These are phyloP conservation scores for Exophiala sideris DNA, from an alignment of 2,329 filamentous ascomycete genomes.

Conservation along the genomic window DNA sequence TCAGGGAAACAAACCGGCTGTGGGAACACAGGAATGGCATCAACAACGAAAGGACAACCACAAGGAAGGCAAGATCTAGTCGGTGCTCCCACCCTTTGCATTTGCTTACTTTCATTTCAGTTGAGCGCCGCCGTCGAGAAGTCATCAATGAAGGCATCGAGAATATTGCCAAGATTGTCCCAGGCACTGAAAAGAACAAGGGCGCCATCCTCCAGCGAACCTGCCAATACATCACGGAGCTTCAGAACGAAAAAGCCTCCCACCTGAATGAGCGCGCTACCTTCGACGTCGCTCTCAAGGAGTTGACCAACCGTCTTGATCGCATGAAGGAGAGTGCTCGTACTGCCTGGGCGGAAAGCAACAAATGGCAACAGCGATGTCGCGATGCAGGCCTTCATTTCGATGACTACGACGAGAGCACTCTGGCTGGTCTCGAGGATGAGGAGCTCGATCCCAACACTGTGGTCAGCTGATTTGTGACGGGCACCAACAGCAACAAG, in stretches of 20 bases:
- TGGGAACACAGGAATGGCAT: conserved; percentile 98
- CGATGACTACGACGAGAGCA: conserved; percentile 42
- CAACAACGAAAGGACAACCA: conserved; percentile 96
- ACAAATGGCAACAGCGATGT: conserved; percentile 51
- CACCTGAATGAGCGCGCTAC: conserved; percentile 45
- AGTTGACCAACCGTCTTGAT: conserved; percentile 90
- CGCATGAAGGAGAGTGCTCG: conserved; percentile 91
- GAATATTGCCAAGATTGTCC: conserved; percentile 94
- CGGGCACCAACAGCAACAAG: no score
- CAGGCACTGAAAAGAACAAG: conserved; percentile 98
- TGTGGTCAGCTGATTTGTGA: neutral
- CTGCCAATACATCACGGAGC: conserved; percentile 87
- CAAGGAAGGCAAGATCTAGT: conserved; percentile 74
- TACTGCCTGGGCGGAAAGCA: conserved; percentile 84
- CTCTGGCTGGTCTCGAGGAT: conserved; percentile 14
- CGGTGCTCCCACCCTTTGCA: neutral
- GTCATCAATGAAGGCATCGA: conserved; percentile 99
- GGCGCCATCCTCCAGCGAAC: conserved; percentile 91
- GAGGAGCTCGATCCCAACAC: conserved; percentile 13
- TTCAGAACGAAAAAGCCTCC: conserved; percentile 40
- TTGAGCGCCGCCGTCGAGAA: conserved; percentile 92
- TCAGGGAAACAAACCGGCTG: conserved; percentile 65
- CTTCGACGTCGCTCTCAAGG: conserved; percentile 57
- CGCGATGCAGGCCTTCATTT: conserved; percentile 48
- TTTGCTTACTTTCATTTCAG: conserved; percentile 46